Conservation (phyloP, 108 stramenopile species). For the Nitzschia sp. region DNA sequence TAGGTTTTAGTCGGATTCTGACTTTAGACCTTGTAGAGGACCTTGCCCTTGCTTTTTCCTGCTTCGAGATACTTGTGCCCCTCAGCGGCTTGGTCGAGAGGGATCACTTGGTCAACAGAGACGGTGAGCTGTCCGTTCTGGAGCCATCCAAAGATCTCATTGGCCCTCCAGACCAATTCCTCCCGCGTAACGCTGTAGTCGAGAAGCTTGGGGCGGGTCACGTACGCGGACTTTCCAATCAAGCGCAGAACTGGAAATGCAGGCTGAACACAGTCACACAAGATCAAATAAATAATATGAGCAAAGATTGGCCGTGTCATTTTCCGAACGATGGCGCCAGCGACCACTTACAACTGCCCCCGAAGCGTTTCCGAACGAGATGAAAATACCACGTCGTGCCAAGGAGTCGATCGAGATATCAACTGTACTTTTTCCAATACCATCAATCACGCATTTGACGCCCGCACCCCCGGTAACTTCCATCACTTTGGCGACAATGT, state of each 20-base stretch:
- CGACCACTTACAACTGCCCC: slow-evolving; percentile 64
- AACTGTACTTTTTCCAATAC: slow-evolving; percentile 76
- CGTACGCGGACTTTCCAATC: slow-evolving; percentile 68
- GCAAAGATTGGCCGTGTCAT: too few relatives aligned
- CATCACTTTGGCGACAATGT: slow-evolving; percentile 62
- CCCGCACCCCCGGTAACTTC: slow-evolving; percentile 75
- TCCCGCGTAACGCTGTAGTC: slow-evolving; percentile 71
- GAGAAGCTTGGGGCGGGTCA: slow-evolving; percentile 78
- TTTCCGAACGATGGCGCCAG: too few relatives aligned
- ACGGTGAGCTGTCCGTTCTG: slow-evolving; percentile 68
- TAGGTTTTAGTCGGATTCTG: too few relatives aligned
- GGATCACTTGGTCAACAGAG: slow-evolving; percentile 60
- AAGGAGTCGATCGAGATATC: slow-evolving; percentile 80
- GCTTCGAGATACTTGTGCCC: slow-evolving; percentile 37
- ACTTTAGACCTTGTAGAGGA: slow-evolving; percentile 16
- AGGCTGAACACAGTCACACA: too few relatives aligned
- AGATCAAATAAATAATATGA: too few relatives aligned
- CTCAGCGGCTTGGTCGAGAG: slow-evolving; percentile 59
- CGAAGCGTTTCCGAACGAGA: slow-evolving; percentile 86
- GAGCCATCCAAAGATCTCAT: slow-evolving; percentile 75
- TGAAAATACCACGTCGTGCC: slow-evolving; percentile 72
- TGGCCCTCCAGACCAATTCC: slow-evolving; percentile 62
- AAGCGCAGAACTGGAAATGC: slow-evolving; percentile 70
- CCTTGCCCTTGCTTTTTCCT: slow-evolving; percentile 27
- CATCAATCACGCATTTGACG: slow-evolving; percentile 81